Evolutionary conservation across 106 monocot species (phyloP).

Genomic region (Phalaenopsis equestris): DNA sequence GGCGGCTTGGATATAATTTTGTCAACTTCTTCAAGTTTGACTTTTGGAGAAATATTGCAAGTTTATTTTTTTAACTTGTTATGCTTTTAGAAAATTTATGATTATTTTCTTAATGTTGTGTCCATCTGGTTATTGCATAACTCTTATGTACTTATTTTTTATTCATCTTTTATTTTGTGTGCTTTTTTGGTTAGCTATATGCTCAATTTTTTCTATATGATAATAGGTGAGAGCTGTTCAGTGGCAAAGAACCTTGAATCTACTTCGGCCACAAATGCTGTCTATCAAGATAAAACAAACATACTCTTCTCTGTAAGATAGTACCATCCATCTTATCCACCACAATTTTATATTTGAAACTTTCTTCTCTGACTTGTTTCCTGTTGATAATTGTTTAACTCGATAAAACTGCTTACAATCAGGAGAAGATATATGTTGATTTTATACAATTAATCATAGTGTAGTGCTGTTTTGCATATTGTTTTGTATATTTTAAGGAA

Average conservation of each 20-base stretch:
- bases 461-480: background rate
- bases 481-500: background rate
- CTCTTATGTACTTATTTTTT: background rate
- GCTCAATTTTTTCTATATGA: conserved; percentile 2
- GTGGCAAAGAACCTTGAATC: conserved; percentile 89
- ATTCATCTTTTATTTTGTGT: background rate
- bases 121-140: background rate
- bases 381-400: background rate
- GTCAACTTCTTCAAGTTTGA: background rate
- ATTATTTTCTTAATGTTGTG: background rate
- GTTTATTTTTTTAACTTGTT: background rate
- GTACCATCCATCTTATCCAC: background rate
- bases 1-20: no score
- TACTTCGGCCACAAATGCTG: conserved; percentile 71
- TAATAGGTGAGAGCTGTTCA: conserved; percentile 94
- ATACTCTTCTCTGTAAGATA: conserved; percentile 93
- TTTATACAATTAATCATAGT: background rate
- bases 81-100: background rate
- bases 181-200: background rate
- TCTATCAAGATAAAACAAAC: conserved; percentile 99
- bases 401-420: background rate
- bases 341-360: background rate
- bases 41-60: background rate
- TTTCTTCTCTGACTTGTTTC: background rate
- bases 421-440: background rate